Conservation (phyloP, 306 rosid genomes). For the Quercus aquifolioides region DNA sequence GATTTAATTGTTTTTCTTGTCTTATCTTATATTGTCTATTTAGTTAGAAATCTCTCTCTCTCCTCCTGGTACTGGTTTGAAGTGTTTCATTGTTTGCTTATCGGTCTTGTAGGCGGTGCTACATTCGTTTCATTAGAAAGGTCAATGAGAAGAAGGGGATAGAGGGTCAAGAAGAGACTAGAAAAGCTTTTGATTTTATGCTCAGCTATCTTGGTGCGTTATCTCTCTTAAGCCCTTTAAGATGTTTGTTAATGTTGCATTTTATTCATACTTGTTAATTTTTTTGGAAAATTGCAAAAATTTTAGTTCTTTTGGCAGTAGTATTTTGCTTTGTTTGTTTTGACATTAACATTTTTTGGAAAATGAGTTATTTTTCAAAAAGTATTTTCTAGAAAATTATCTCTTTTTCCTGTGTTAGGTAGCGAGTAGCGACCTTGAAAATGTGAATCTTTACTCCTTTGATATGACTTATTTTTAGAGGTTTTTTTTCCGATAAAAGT, state of each 20-base stretch:
- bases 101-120: slow-evolving; percentile 69
- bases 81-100: slow-evolving; percentile 18
- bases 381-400: too few species aligned
- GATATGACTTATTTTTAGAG: too few species aligned
- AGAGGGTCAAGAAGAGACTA: slow-evolving; percentile 98
- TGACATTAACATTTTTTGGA: too few species aligned
- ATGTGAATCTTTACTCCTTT: too few species aligned
- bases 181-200: slow-evolving; percentile 97
- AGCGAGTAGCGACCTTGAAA: too few species aligned
- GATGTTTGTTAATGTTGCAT: background rate
- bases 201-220: slow-evolving; percentile 82
- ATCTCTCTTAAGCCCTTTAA: slow-evolving; percentile 12
- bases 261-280: background rate
- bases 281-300: background rate
- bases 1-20: background rate
- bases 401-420: too few species aligned
- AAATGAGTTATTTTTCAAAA: too few species aligned
- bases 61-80: background rate
- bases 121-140: slow-evolving; percentile 88
- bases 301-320: background rate
- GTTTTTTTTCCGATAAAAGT: too few species aligned
- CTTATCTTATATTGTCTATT: background rate
- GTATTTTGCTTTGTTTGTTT: background rate
- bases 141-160: slow-evolving; percentile 78
- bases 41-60: background rate